phyloP scores from a whole-genome alignment of 2,329 filamentous ascomycete genomes.

The Alternaria postmessia region DNA sequence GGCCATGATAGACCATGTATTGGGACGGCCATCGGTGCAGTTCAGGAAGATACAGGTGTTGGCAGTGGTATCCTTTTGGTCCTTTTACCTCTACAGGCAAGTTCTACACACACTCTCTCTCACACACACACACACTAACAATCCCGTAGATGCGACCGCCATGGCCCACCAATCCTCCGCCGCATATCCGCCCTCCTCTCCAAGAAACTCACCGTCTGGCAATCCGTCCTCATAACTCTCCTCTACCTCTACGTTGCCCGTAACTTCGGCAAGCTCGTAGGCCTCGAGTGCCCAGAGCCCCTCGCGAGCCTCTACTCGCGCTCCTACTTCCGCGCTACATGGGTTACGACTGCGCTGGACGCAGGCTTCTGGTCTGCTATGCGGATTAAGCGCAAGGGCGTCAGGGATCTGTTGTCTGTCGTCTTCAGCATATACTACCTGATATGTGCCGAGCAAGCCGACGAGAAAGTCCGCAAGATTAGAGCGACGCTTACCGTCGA shows the following conservation, averaged over 20 bases:
- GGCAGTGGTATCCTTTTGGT: constrained; percentile 91
- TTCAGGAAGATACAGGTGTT: constrained; percentile 93
- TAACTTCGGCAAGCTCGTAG: constrained; percentile 92
- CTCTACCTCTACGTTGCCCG: constrained; percentile 89
- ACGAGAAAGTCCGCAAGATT: constrained; percentile 95
- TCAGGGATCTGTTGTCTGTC: constrained; percentile 83
- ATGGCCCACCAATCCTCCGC: constrained; percentile 83
- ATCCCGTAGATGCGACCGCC: constrained; percentile 73
- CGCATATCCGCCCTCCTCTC: constrained; percentile 75
- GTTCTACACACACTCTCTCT: constrained; percentile 23
- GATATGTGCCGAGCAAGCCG: constrained; percentile 89
- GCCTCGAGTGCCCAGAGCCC: constrained; percentile 90
- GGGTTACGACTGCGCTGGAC: constrained; percentile 92
- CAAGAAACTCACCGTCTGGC: constrained; percentile 82
- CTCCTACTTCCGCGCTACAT: constrained; percentile 94
- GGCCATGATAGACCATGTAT: constrained; percentile 75
- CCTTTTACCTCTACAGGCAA: constrained; percentile 79
- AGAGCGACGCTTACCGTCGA: constrained; percentile 87
- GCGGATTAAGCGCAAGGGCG: constrained; percentile 81
- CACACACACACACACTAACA: constrained; percentile 19
- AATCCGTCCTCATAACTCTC: constrained; percentile 84
- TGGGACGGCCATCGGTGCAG: constrained; percentile 88
- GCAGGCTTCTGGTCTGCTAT: constrained; percentile 99
- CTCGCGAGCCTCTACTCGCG: constrained; percentile 92
- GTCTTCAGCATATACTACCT: constrained; percentile 91